Conservation (phyloP, 768 basidiomycete species). For the Mycena epipterygia region DNA sequence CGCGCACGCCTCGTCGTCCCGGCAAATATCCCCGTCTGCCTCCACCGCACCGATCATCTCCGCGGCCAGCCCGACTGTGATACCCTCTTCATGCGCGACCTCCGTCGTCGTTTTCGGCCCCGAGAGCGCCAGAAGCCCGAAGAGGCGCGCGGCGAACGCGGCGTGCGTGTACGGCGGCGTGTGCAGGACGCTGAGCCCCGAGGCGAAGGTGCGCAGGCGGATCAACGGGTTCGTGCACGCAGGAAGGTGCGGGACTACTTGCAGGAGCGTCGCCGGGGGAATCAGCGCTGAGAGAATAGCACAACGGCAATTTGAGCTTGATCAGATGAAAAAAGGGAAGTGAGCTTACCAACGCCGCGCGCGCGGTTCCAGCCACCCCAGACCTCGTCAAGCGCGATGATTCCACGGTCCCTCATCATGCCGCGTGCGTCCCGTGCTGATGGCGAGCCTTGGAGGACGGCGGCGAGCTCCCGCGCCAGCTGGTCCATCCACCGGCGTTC, state of each 20-base stretch:
- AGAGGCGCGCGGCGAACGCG: constrained; percentile 78
- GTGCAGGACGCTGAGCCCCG: constrained; percentile 86
- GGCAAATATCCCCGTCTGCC: constrained; percentile 74
- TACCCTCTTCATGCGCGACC: constrained; percentile 76
- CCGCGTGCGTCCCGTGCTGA: constrained; percentile 56
- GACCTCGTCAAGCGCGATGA: constrained; percentile 91
- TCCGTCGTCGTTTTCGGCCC: constrained; percentile 75
- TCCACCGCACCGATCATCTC: constrained; percentile 88
- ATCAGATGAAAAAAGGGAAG: background rate
- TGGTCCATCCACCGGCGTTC: constrained; percentile 85
- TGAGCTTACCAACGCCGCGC: constrained; percentile 68
- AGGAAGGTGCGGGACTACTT: constrained; percentile 77
- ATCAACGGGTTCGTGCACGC: constrained; percentile 77
- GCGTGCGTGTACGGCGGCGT: constrained; percentile 80
- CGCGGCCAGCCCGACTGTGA: constrained; percentile 80
- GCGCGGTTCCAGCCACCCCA: constrained; percentile 98
- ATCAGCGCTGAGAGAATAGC: constrained; percentile 74
- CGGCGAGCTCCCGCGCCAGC: constrained; percentile 85
- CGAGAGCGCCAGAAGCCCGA: constrained; percentile 62
- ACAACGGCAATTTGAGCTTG: background rate
- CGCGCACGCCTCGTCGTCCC: constrained; percentile 73
- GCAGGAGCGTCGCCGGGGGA: constrained; percentile 89
- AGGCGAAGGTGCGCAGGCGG: constrained; percentile 73
- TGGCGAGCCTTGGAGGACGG: constrained; percentile 67
- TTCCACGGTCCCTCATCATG: constrained; percentile 83